Conservation (phyloP, 495 filamentous ascomycete species). For the Parathielavia appendiculata region DNA sequence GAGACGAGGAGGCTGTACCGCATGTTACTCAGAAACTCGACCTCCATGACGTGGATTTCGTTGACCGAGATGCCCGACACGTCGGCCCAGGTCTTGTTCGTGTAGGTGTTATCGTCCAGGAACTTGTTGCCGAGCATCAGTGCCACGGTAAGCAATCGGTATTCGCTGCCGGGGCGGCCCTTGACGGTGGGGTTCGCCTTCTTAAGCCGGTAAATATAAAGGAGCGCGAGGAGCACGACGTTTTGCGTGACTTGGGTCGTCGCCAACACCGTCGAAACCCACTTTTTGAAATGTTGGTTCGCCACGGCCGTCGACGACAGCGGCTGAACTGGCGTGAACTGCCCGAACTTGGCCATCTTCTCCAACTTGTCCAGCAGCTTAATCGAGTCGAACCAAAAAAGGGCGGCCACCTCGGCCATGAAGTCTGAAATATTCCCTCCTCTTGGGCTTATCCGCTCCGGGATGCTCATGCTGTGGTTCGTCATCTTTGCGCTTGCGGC, state of each 20-base stretch:
- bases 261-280: constrained; percentile 83
- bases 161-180: constrained; percentile 91
- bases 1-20: constrained; percentile 87
- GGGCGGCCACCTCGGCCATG: constrained; percentile 86
- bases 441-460: constrained; percentile 64
- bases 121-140: constrained; percentile 99
- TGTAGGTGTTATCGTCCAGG: constrained; percentile 98
- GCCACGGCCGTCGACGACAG: constrained; percentile 72
- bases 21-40: constrained; percentile 98
- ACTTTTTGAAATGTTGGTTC: constrained; percentile 77
- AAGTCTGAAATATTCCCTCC: constrained; percentile 75
- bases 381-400: constrained; percentile 98
- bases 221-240: constrained; percentile 81
- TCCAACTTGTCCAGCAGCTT: constrained; percentile 68
- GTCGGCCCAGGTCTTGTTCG: constrained; percentile 99
- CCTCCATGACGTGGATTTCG: constrained; percentile 99
- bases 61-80: constrained; percentile 91
- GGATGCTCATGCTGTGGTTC: constrained; percentile 62
- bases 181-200: constrained; percentile 79
- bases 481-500: constrained; percentile 45
- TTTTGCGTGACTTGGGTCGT: constrained; percentile 98
- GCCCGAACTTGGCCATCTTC: constrained; percentile 47
- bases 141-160: constrained; percentile 88
- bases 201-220: constrained; percentile 94
- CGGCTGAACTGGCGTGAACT: constrained; percentile 40